These are phyloP conservation scores for Fusarium algeriense DNA, from an alignment of 2,329 filamentous ascomycete genomes.

Conservation along the genomic window DNA sequence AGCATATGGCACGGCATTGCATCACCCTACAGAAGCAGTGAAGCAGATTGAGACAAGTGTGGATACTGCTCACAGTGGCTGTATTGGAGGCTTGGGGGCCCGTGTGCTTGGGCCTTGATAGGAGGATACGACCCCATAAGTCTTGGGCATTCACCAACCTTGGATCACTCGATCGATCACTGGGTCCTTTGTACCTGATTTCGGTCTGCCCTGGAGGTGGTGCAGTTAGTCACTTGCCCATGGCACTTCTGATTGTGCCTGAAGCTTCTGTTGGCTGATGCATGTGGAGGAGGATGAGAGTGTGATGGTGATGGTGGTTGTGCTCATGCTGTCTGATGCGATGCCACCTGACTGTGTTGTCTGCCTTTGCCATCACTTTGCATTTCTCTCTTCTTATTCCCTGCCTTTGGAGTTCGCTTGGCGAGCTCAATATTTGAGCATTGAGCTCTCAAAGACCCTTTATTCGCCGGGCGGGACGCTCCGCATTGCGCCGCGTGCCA, in stretches of 20 bases:
- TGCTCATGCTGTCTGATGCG: conserved; percentile 37
- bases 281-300: conserved; percentile 26
- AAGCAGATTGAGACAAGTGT: conserved; percentile 45
- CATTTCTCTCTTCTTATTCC: conserved; percentile 17
- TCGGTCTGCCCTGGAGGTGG: conserved; percentile 24
- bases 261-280: conserved; percentile 25
- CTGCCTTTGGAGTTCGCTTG: conserved; percentile 14
- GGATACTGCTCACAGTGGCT: conserved; percentile 37
- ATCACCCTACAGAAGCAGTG: conserved; percentile 36
- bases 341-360: conserved; percentile 38
- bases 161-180: conserved; percentile 42
- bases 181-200: conserved; percentile 40
- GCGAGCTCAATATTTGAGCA: conserved; percentile 26
- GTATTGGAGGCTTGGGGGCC: conserved; percentile 19
- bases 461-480: conserved; percentile 43
- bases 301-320: conserved; percentile 38
- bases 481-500: conserved; percentile 43
- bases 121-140: conserved; percentile 36
- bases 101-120: conserved; percentile 42
- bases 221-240: conserved; percentile 33
- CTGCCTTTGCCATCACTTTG: conserved; percentile 30
- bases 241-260: conserved; percentile 23
- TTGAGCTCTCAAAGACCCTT: conserved; percentile 28
- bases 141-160: conserved; percentile 44
- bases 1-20: conserved; percentile 31